Conservation (phyloP, 148 eudicot species). For the Camellia granthamiana region DNA sequence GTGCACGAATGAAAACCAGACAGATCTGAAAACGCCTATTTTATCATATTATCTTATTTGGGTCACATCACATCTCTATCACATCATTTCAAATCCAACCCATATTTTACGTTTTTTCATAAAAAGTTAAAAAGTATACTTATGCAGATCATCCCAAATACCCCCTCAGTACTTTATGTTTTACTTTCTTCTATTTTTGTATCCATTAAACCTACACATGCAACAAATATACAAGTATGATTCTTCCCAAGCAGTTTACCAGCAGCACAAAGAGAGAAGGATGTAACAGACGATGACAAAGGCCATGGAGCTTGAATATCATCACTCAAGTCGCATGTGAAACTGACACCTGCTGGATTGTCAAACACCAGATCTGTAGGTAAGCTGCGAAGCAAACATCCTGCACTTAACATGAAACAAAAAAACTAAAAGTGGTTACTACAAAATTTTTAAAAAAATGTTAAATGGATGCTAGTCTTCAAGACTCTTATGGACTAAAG, state of each 20-base stretch:
- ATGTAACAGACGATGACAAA: constrained; percentile 72
- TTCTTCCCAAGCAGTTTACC: constrained; percentile 43
- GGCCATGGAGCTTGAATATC: constrained; percentile 99
- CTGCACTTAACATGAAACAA: constrained; percentile 33
- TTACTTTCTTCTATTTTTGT: background rate
- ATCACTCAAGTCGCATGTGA: constrained; percentile 91
- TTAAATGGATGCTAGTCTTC: background rate
- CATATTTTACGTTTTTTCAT: too few species aligned
- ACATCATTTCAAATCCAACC: too few species aligned
- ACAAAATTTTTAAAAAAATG: background rate
- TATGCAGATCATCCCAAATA: too few species aligned
- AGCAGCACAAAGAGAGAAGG: constrained; percentile 93
- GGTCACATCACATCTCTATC: too few species aligned
- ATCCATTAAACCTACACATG: background rate
- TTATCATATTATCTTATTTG: too few species aligned
- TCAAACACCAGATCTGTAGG: constrained; percentile 82
- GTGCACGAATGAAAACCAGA: too few species aligned
- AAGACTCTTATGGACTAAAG: background rate
- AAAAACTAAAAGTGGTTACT: background rate
- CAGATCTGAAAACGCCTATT: too few species aligned
- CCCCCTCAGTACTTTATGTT: background rate
- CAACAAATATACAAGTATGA: constrained; percentile 7
- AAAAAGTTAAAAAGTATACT: too few species aligned
- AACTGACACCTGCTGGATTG: constrained; percentile 76
- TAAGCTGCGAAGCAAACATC: constrained; percentile 84